Evolutionary conservation across 106 monocot species (phyloP), one percentile per base, ranked within the genome.

Genomic region (Ottelia alismoides): DNA sequence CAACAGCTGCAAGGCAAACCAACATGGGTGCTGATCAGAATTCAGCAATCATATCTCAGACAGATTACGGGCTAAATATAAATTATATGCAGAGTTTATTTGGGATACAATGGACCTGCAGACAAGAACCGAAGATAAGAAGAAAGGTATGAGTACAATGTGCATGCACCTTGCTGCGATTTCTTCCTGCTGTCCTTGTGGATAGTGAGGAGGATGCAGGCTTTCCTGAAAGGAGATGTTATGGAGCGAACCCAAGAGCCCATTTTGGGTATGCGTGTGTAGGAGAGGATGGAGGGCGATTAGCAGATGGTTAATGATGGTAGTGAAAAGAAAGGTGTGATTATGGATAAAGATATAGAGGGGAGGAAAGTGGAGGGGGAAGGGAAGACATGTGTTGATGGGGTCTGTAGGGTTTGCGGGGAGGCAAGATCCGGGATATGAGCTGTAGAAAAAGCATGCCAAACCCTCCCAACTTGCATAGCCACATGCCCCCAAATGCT

Each of bases 181-280:
- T 80, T 71, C 69, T 60, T 79, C 22, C 18, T 43, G 17, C 12
- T 35, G 35, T 5, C 9, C 9, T 12, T 35, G 28, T 56, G 52
- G 27, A 64, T 62, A 31, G 22, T 73, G 72, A 79, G 58, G 46
- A 78, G 56, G 20, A 57, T 75, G 64, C 78, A 69, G 32, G 71
- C 76, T 64, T 88, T 88, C 21, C 78, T 61, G 66, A 83, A 88
- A 2, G 82, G 79, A 28, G 79, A 64, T 16, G 83, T 68, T 60
- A 88, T 83, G 31, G 76, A 76, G 25, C 83, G 76, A 25, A 83
- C 76, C 76, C 83, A 88, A 53, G 88, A 88, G 40, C 76, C 78
- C 70, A 70, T 83, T 18, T 44, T 57, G 57, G 25, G 2, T 7
- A 51, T 40, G 23, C 19, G 50, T 24, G 28, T 48, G 49, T 44